A percentile compares a stretch with the other conserved stretches of the same genome.
Conservation (phyloP, 2,329 filamentous ascomycete genomes). For the Aspergillus calidoustus region DNA sequence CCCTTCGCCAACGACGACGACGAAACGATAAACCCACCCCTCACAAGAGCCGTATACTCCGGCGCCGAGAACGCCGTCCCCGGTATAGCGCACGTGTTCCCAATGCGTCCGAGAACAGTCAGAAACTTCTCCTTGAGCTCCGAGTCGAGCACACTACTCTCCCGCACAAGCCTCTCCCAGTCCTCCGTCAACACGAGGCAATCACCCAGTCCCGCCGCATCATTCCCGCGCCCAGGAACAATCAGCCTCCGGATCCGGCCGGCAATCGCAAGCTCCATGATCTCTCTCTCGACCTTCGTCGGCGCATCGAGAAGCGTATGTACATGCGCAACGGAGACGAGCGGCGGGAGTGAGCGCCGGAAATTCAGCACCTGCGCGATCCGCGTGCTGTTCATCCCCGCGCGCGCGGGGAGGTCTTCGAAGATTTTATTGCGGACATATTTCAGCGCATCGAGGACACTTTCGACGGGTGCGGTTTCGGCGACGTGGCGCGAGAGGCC, state of each 20-base stretch:
- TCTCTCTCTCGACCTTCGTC: slow-evolving; percentile 64
- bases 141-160: slow-evolving; percentile 34
- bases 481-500: slow-evolving; percentile 57
- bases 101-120: slow-evolving; percentile 51
- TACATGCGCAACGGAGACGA: slow-evolving; percentile 64
- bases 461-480: slow-evolving; percentile 50
- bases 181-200: slow-evolving; percentile 60
- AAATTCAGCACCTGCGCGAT: slow-evolving; percentile 65
- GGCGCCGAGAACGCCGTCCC: slow-evolving; percentile 49
- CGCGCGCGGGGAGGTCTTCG: slow-evolving; percentile 57
- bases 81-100: slow-evolving; percentile 53
- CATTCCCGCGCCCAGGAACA: slow-evolving; percentile 61
- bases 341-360: slow-evolving; percentile 58
- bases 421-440: slow-evolving; percentile 61
- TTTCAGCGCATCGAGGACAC: slow-evolving; percentile 58
- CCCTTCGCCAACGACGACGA: slow-evolving; percentile 47
- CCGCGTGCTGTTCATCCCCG: slow-evolving; percentile 66
- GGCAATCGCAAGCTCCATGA: slow-evolving; percentile 56
- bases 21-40: slow-evolving; percentile 60
- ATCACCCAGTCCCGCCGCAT: slow-evolving; percentile 61
- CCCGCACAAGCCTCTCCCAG: slow-evolving; percentile 53
- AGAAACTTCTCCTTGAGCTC: slow-evolving; percentile 56
- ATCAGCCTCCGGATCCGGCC: slow-evolving; percentile 60
- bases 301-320: slow-evolving; percentile 61
- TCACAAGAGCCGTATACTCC: slow-evolving; percentile 55